Evolutionary conservation across 2,329 filamentous ascomycete genomes (phyloP), one percentile per base, ranked within the genome.

Genomic region (Hirsutella minnesotensis): DNA sequence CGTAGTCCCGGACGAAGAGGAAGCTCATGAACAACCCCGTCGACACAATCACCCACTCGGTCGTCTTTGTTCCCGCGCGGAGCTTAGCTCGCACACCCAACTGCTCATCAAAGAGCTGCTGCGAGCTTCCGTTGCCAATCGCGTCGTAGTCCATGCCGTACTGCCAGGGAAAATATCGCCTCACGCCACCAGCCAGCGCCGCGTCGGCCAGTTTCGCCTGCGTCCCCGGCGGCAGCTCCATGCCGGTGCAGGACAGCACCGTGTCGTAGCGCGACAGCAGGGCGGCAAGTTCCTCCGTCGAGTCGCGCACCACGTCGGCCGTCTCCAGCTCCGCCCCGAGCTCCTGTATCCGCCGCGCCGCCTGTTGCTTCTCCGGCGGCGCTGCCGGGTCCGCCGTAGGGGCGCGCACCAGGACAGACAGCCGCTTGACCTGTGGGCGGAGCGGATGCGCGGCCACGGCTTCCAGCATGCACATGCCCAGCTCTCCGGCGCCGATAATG

Each of bases 11-110:
- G 45, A 78, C 67, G 51, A 86, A 85, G 16, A 86, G 52, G 52
- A 86, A 86, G 49, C 73, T 80, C 62, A 75, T 81, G 51, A 86
- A 86, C 47, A 86, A 65, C 0, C 81, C 82, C 12, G 78, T 81
- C n/a, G 74, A 79, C 1, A 86, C 65, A 44, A 86, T 72, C 4
- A 72, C 65, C 82, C 81, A 86, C 22, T 65, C 61, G 5, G 72
- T 73, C 8, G 0, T 48, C 42, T 13, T 16, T 33, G 12, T 5
- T 9, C 15, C 8, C 15, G 31, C 8, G 1, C 75, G 59, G 7
- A 84, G 59, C 18, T 74, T 42, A 18, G 61, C 58, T 12, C 79
- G 59, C 21, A 83, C 79, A 42, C 69, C 67, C 0, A 80, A 62
- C 61, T 84, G 79, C 65, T 83, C 81, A 45, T 79, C 79, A 50